Percentiles rank a stretch among this genome's conserved stretches.
These are phyloP conservation scores for Eucalyptus polyanthemos DNA, from an alignment of 345 rosid genomes.

Conservation along the genomic window DNA sequence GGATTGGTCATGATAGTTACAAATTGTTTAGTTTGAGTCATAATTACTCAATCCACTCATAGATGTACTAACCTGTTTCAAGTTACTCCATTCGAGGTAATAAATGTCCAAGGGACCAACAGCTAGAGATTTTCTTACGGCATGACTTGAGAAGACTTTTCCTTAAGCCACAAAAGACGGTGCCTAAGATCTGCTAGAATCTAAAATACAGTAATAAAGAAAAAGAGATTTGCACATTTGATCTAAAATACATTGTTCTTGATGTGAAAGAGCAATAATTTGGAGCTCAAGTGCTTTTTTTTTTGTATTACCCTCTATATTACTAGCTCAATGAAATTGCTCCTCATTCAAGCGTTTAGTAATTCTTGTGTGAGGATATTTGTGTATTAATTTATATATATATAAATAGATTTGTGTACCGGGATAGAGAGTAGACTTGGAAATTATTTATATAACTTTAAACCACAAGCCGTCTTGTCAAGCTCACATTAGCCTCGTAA, in stretches of 20 bases:
- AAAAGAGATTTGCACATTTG: too few relatives aligned
- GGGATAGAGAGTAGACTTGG: too few relatives aligned
- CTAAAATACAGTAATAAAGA: too few relatives aligned
- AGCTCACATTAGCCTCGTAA: too few relatives aligned
- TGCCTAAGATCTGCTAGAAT: too few relatives aligned
- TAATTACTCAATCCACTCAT: background rate
- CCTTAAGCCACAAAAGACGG: too few relatives aligned
- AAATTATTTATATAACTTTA: too few relatives aligned
- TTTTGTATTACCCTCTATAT: fast-evolving
- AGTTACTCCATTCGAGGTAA: background rate
- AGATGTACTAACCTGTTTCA: background rate
- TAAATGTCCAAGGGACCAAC: background rate
- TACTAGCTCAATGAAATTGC: fast-evolving
- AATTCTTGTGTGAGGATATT: fast-evolving
- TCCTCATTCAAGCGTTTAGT: fast-evolving
- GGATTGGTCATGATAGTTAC: background rate
- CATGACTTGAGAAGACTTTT: background rate
- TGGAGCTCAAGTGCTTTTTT: too few relatives aligned
- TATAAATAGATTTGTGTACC: too few relatives aligned
- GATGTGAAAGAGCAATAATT: fast-evolving
- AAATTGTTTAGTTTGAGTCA: background rate
- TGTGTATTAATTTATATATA: too few relatives aligned
- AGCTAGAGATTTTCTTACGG: background rate
- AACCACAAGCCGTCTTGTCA: too few relatives aligned
- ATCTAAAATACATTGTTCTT: too few relatives aligned